Evolutionary conservation across 2,329 filamentous ascomycete genomes (phyloP).

Genomic region (Macroventuria anomochaeta): DNA sequence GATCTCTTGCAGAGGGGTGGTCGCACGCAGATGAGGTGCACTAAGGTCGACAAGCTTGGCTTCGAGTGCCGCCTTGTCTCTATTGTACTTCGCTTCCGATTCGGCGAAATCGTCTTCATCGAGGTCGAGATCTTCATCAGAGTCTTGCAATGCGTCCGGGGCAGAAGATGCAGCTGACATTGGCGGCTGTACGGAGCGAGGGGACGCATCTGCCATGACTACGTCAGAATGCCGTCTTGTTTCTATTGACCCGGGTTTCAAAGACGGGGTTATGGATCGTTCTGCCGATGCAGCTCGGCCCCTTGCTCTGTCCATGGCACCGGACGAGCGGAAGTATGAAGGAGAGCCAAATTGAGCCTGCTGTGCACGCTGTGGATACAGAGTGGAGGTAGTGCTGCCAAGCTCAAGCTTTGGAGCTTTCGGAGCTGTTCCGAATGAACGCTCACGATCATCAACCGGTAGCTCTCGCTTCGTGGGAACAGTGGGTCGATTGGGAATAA

Average conservation of each 20-base stretch:
- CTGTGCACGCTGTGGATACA: constrained; percentile 30
- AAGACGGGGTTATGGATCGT: constrained; percentile 25
- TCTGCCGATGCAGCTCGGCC: constrained; percentile 34
- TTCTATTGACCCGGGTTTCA: constrained; percentile 39
- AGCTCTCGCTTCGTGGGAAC: constrained; percentile 56
- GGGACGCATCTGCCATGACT: constrained; percentile 44
- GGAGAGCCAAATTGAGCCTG: constrained; percentile 35
- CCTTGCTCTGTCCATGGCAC: constrained; percentile 25
- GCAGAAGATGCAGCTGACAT: constrained; percentile 41
- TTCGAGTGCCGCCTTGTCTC: constrained; percentile 53
- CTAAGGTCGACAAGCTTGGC: constrained; percentile 54
- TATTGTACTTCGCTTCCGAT: constrained; percentile 55
- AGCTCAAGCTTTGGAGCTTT: constrained; percentile 45
- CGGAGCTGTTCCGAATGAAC: constrained; percentile 38
- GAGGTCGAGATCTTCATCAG: constrained; percentile 56
- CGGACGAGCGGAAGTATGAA: constrained; percentile 23
- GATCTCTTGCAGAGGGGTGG: constrained; percentile 53
- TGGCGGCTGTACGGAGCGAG: constrained; percentile 34
- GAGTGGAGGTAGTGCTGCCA: constrained; percentile 21
- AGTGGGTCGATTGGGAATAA: constrained; percentile 39
- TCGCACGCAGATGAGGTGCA: constrained; percentile 51
- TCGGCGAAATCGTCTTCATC: constrained; percentile 55
- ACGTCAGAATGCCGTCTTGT: constrained; percentile 44
- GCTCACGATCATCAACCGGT: constrained; percentile 52
- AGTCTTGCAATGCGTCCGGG: constrained; percentile 47